phyloP scores from a whole-genome alignment of 306 rosid genomes.

The Cicer bijugum region DNA sequence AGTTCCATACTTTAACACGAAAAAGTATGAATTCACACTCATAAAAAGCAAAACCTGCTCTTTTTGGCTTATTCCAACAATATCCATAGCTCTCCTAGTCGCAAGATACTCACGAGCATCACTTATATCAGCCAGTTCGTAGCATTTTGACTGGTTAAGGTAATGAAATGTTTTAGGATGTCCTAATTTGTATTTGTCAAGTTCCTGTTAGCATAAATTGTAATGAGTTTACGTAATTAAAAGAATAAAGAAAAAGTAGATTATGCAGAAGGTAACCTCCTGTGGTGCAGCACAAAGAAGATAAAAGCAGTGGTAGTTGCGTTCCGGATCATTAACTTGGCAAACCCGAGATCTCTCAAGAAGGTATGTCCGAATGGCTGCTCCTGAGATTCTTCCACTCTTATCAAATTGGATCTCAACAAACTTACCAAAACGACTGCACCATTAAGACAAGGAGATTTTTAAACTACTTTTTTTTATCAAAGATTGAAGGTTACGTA shows the following conservation, averaged over 20 bases:
- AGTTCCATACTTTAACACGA: slow-evolving; percentile 23
- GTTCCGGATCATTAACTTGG: slow-evolving; percentile 96
- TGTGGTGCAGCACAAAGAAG: slow-evolving; percentile 99
- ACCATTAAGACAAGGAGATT: slow-evolving; percentile 44
- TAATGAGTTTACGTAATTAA: slow-evolving; percentile 38
- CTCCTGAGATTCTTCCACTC: slow-evolving; percentile 99
- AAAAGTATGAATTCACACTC: slow-evolving; percentile 38
- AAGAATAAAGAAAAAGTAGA: slow-evolving; percentile 23
- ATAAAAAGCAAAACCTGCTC: slow-evolving; percentile 77
- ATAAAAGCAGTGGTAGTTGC: slow-evolving; percentile 98
- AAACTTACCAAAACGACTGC: slow-evolving; percentile 97
- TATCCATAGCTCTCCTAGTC: slow-evolving; percentile 97
- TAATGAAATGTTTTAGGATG: slow-evolving; percentile 86
- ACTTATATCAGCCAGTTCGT: slow-evolving; percentile 77
- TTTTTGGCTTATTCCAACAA: slow-evolving; percentile 89
- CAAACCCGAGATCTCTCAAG: slow-evolving; percentile 98
- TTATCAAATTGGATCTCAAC: slow-evolving; percentile 98
- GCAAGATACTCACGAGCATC: slow-evolving; percentile 97
- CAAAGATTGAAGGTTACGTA: slow-evolving; percentile 26
- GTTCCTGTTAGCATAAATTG: slow-evolving; percentile 71
- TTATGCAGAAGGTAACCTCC: slow-evolving; percentile 66
- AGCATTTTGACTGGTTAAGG: slow-evolving; percentile 95
- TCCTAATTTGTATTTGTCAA: slow-evolving; percentile 92
- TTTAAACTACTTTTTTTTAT: slow-evolving; percentile 38
- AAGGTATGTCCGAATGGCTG: slow-evolving; percentile 97